phyloP scores from a whole-genome alignment of 1,284 basidiomycete species.

The Athelia sp. region DNA sequence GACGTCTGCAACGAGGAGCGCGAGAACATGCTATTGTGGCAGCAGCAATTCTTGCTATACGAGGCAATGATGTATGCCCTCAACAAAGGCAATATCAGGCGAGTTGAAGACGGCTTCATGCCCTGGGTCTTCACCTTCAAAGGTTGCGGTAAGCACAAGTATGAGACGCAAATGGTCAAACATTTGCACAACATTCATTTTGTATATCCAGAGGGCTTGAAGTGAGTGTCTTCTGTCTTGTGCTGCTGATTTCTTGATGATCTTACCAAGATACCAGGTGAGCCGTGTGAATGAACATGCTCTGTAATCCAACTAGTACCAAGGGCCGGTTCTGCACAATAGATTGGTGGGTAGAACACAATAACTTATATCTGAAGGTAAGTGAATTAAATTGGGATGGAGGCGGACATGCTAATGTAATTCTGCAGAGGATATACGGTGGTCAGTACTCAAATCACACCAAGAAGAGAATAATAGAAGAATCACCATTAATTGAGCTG shows the following conservation, averaged over 20 bases:
- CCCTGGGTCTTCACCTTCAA: constrained; percentile 24
- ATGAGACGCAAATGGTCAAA: constrained; percentile 19
- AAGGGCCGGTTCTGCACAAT: constrained; percentile 9
- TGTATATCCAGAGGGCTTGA: constrained; percentile 10
- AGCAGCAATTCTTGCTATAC: constrained; percentile 18
- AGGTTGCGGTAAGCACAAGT: constrained; percentile 27
- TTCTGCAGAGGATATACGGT: not conserved
- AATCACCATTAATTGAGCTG: constrained; percentile 25
- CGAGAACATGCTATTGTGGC: constrained; percentile 15
- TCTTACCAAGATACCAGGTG: not conserved
- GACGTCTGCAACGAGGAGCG: constrained; percentile 11
- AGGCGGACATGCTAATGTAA: too few relatives aligned
- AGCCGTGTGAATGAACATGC: constrained; percentile 12
- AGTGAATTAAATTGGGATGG: not conserved
- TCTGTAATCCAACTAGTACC: constrained; percentile 16
- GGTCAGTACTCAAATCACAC: constrained; percentile 21
- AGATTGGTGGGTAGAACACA: constrained; percentile 18
- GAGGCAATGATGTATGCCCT: constrained; percentile 18
- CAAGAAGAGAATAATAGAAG: constrained; percentile 19
- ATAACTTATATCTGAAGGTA: constrained; percentile 18
- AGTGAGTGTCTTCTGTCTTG: constrained; percentile 5
- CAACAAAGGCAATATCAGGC: constrained; percentile 25
- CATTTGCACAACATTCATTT: constrained; percentile 12
- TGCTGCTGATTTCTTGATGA: not conserved
- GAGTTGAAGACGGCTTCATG: constrained; percentile 19